Evolutionary conservation across 345 rosid genomes (phyloP).

Genomic region (Lepidium africanum): DNA sequence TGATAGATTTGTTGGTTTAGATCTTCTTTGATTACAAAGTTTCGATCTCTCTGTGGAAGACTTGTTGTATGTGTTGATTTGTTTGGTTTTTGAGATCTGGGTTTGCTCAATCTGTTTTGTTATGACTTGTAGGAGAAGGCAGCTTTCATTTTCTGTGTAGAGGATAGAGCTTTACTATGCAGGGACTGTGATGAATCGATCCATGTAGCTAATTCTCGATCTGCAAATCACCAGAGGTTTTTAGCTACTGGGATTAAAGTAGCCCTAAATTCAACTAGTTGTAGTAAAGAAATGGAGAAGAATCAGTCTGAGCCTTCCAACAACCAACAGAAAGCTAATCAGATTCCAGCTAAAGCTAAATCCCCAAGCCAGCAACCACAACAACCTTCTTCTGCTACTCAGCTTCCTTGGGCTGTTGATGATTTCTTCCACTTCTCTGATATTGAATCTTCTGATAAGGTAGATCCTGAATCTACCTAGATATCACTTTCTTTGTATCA

Average conservation of each 20-base stretch:
- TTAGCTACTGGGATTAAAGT: constrained; percentile 90
- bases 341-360: constrained; percentile 34
- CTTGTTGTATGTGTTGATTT: background rate
- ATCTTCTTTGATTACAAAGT: background rate
- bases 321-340: constrained; percentile 31
- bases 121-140: constrained; percentile 65
- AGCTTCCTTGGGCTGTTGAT: constrained; percentile 69
- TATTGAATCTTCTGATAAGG: constrained; percentile 62
- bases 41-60: background rate
- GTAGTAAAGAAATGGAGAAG: constrained; percentile 39
- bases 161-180: constrained; percentile 92
- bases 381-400: constrained; percentile 19
- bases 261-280: constrained; percentile 56
- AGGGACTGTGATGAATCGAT: constrained; percentile 78
- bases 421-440: constrained; percentile 71
- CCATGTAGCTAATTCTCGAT: constrained; percentile 63
- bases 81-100: background rate
- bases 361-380: constrained; percentile 33
- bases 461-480: constrained; percentile 2
- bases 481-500: background rate
- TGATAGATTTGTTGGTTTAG: background rate
- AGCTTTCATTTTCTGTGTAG: constrained; percentile 96
- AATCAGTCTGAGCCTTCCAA: constrained; percentile 57
- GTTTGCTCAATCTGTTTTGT: background rate
- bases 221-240: constrained; percentile 88